Base-by-base conservation (phyloP, 495 filamentous ascomycete species). In the Clohesyomyces aquaticus region DNA sequence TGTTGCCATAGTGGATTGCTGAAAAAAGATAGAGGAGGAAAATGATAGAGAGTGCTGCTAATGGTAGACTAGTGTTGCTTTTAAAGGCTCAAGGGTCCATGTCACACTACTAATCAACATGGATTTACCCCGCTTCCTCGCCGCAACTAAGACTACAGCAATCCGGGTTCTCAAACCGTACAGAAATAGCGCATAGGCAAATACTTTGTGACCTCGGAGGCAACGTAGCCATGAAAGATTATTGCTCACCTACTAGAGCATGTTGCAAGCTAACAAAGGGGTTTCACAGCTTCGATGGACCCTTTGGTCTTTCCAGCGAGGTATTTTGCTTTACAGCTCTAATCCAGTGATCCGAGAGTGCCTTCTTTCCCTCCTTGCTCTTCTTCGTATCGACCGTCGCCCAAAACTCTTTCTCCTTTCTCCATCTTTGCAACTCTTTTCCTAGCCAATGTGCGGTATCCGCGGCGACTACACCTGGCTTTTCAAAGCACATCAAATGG, bases 401-500 rank as follows among this genome's bases (percentile, higher is more conserved):
- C 74, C 82, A 49, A 25, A 59, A 83, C 74, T 77, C 81, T 35
- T 74, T 74, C 45, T 78, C 72, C 67, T 87, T 90, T 55, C 75
- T 78, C 55, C 88, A 92, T 29, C 79, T 74, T 53, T 77, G 64
- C 65, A 91, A 59, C 71, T 91, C 87, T 46, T 71, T 67, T 0
- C 75, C 80, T 42, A 94, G 70, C 81, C 87, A 96, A 3, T 67
- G 71, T 1, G 79, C 82, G 3, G 83, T 82, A 35, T 83, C 79
- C 50, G 82, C 79, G 18, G 79, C 79, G 49, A 84, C 86, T 57
- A 80, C 76, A 10, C 66, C 75, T 12, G 86, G 86, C 46, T 81
- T 80, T 72, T 94, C 91, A 79, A 94, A 87, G 91, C 90, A 19
- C 78, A 79, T 0, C 81, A 83, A 45, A 26, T 59, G 56, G 16